A percentile compares a stretch with the other conserved stretches of the same genome.
These are phyloP conservation scores for Bacterosira constricta DNA, from an alignment of 108 stramenopile genomes.

Conservation along the genomic window DNA sequence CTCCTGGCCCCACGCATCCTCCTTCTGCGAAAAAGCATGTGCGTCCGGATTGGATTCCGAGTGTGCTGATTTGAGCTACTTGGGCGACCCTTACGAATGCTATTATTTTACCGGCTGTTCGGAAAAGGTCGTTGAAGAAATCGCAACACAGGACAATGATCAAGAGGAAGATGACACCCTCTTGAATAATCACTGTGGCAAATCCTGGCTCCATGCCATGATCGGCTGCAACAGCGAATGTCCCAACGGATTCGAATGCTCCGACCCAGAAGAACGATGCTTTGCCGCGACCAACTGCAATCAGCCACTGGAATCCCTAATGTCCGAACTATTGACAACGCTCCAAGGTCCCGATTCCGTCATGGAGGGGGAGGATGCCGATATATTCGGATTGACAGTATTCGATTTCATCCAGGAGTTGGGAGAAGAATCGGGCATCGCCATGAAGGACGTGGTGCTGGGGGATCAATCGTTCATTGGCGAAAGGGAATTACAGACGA, in stretches of 20 bases:
- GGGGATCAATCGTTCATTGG: conserved; percentile 1
- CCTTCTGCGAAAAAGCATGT: not conserved
- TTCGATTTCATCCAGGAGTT: conserved; percentile 1
- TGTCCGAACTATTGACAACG: conserved; percentile 7
- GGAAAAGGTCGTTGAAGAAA: not conserved
- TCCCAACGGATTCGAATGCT: conserved; percentile 2
- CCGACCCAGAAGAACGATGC: conserved; percentile 10
- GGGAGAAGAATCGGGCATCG: conserved; percentile 8
- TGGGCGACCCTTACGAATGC: not conserved
- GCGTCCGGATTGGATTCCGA: not conserved
- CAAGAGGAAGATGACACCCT: not conserved
- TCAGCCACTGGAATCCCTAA: not conserved
- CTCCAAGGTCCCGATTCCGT: conserved; percentile 5
- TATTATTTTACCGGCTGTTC: conserved; percentile 9
- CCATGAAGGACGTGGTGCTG: conserved; percentile 1
- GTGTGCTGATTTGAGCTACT: conserved; percentile 15
- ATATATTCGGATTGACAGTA: conserved; percentile 13
- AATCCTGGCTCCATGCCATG: conserved; percentile 24
- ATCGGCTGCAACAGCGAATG: conserved; percentile 3
- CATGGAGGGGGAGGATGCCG: conserved; percentile 7
- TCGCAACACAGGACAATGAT: not conserved
- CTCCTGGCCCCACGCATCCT: conserved; percentile 16
- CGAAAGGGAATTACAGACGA: not conserved
- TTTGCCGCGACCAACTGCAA: conserved; percentile 28
- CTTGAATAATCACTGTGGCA: conserved; percentile 8